Percentiles rank a stretch among this genome's conserved stretches.
Conservation (phyloP, 805 yeast genomes). For the Starmerella cellae region DNA sequence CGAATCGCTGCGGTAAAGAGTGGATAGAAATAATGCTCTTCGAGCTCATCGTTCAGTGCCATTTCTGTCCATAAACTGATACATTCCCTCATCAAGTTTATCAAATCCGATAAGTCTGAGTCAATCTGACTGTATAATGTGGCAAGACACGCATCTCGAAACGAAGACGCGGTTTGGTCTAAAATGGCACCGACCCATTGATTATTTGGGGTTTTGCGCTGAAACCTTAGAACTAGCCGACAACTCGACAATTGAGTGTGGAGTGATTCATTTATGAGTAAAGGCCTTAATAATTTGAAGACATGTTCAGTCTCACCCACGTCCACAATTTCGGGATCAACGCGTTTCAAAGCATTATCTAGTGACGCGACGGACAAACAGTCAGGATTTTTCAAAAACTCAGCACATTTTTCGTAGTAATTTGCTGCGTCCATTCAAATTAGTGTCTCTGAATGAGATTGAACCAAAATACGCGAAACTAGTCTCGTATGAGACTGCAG, state of each 20-base stretch:
- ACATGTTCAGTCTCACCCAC: background rate
- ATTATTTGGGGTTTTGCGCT: background rate
- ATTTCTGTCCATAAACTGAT: constrained; percentile 5
- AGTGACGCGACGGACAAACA: background rate
- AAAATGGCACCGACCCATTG: background rate
- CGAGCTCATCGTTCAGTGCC: background rate
- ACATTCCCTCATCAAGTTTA: background rate
- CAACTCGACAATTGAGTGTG: background rate
- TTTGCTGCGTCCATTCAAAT: background rate
- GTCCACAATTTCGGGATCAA: background rate
- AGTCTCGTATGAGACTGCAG: no score
- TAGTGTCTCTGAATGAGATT: no score
- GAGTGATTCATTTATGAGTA: background rate
- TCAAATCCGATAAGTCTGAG: background rate
- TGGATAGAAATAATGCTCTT: constrained; percentile 4
- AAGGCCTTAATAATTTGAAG: background rate
- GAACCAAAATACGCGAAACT: no score
- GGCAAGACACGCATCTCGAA: background rate
- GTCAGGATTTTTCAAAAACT: background rate
- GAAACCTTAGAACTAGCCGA: background rate
- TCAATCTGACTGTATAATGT: background rate
- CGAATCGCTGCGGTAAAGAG: constrained; percentile 5
- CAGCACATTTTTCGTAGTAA: background rate
- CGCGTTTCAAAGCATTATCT: background rate
- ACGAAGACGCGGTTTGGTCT: background rate